These are phyloP conservation scores for Termitomyces sp. DNA, from an alignment of 768 basidiomycete species.

Conservation along the genomic window DNA sequence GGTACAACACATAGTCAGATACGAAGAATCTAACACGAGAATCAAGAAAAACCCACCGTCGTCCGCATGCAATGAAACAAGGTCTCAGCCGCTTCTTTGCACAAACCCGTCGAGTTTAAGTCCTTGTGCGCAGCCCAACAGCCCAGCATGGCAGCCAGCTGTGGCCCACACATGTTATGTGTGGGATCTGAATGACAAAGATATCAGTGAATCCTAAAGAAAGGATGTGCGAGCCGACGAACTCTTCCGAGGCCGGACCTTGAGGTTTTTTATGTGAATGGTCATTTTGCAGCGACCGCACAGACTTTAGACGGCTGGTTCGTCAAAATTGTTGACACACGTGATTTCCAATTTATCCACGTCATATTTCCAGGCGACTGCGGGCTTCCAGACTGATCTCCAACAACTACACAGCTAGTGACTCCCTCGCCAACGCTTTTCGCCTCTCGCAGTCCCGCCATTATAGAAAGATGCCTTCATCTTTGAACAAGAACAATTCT, in stretches of 20 bases:
- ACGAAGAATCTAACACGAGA: not conserved
- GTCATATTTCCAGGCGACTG: constrained; percentile 6
- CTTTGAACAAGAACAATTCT: constrained; percentile 88
- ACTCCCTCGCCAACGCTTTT: constrained; percentile 55
- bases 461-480: constrained; percentile 22
- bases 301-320: too few relatives aligned
- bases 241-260: constrained; percentile 77
- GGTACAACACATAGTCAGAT: constrained; percentile 2
- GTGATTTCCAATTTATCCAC: constrained; percentile 15
- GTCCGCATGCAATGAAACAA: constrained; percentile 84
- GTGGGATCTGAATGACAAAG: constrained; percentile 30
- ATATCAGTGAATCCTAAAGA: constrained; percentile 1
- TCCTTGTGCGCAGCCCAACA: constrained; percentile 82
- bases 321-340: constrained; percentile 11
- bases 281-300: constrained; percentile 25
- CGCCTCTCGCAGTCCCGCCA: not conserved
- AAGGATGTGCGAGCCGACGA: constrained; percentile 14
- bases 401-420: not conserved
- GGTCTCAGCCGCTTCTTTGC: constrained; percentile 51
- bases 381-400: not conserved
- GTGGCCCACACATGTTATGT: constrained; percentile 55
- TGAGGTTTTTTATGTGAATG: constrained; percentile 76
- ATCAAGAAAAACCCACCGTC: constrained; percentile 47
- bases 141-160: constrained; percentile 74
- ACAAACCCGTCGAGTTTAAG: constrained; percentile 45